These are phyloP conservation scores for Penicillium longicatenatum DNA, from an alignment of 495 filamentous ascomycete species.

Conservation along the genomic window DNA sequence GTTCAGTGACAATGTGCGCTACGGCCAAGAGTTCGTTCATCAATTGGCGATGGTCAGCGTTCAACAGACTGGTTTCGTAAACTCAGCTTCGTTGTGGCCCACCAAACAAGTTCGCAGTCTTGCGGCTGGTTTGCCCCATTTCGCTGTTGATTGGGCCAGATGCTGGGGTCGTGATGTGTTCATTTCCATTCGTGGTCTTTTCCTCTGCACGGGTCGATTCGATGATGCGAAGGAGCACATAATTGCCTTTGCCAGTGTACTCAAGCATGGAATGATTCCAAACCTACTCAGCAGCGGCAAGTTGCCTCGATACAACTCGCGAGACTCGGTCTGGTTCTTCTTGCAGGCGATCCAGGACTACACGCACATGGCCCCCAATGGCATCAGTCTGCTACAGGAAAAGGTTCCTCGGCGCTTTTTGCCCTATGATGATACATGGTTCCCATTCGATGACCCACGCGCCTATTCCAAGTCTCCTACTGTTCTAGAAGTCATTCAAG, in stretches of 20 bases:
- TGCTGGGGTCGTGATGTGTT: conserved; percentile 98
- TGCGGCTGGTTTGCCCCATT: conserved; percentile 94
- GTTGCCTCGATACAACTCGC: conserved; percentile 91
- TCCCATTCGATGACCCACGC: conserved; percentile 72
- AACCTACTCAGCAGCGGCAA: conserved; percentile 87
- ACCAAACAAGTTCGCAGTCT: conserved; percentile 79
- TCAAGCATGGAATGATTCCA: conserved; percentile 99
- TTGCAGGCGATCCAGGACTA: conserved; percentile 95
- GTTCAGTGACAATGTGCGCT: conserved; percentile 72
- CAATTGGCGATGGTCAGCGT: conserved; percentile 85
- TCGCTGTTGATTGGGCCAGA: conserved; percentile 88
- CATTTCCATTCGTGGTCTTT: conserved; percentile 89
- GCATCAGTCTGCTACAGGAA: conserved; percentile 71
- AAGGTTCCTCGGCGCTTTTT: conserved; percentile 84
- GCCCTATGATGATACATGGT: conserved; percentile 94
- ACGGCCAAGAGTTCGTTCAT: conserved; percentile 83
- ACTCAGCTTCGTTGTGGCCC: conserved; percentile 88
- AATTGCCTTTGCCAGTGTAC: conserved; percentile 89
- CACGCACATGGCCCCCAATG: conserved; percentile 77
- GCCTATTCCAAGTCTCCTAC: conserved; percentile 84
- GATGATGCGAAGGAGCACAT: conserved; percentile 92
- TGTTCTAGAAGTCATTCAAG: conserved; percentile 87
- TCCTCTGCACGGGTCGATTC: conserved; percentile 84
- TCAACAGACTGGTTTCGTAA: conserved; percentile 85
- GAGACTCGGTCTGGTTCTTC: conserved; percentile 98